Evolutionary conservation across 352 stramenopile species (phyloP), one percentile per base, ranked within the genome.

Genomic region (Phytophthora syringae): DNA sequence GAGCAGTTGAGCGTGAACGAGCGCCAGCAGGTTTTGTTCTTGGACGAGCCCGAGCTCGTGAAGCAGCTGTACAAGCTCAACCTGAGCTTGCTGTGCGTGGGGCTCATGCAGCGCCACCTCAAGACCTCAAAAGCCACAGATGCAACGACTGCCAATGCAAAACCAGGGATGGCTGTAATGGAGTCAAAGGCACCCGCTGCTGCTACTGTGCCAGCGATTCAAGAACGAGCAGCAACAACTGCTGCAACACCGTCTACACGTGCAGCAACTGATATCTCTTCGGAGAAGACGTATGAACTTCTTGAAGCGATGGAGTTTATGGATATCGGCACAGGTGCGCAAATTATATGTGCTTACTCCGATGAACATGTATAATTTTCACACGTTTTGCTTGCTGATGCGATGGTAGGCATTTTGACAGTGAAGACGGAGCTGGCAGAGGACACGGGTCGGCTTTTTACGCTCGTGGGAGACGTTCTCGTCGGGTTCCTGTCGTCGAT

Each of bases 31-130:
- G 77, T 93, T 37, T 67, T 95, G 43, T 92, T 93, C 52, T 64
- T 95, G 58, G 84, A 93, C 57, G 80, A 93, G 1, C 78, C 87
- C 0, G 87, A 95, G 18, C 78, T 93, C 7, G 87, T 95, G 10
- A 95, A 93, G 72, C 84, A 93, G 51, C 70, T 95, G 3, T 95
- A 95, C 64, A 95, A 95, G 52, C 73, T 95, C n/a, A 95, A 95
- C 21, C 59, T 93, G 47, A 93, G 84, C 34, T 73, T 95, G 43
- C 63, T 95, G 7, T 95, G 87, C 51, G 87, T 95, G 4, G 87
- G 87, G 16, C 69, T 95, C 20, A 92, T 95, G 84, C 87, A 93
- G 50, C 80, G 84, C 10, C 87, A 93, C 39, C 74, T 95, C 50
- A 93, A 91, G 72, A 76, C 69, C 1, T 74, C 76, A 3, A 60